Base-by-base conservation (phyloP, 768 basidiomycete species). In the Naematelia encephala region DNA sequence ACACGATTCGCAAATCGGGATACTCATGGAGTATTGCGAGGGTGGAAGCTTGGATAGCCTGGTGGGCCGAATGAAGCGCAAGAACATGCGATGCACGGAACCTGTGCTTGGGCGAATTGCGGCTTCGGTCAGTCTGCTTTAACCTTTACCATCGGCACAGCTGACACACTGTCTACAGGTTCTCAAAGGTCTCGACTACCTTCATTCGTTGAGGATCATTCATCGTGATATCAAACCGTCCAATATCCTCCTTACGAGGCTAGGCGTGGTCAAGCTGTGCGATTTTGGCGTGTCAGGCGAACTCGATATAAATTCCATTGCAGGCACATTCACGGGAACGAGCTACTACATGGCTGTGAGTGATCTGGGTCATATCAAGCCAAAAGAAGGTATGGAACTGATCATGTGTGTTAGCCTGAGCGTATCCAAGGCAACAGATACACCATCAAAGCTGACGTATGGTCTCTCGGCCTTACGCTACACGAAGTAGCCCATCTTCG, bases 151-250 rank as follows among this genome's bases (percentile, higher is more conserved):
- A 22, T 1, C 27, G 16, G 28, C 1, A 49, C 46, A n/a, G n/a
- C n/a, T 16, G 39, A 21, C 4, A 23, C 29, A 51, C 46, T 39
- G 50, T 13, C 29, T 19, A 14, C 29, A 73, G 71, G 71, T 73
- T 3, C 52, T 78, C 22, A 64, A 64, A 23, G 78, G 75, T 1
- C 57, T 78, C 8, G 76, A 77, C 51, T 77, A 78, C 55, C 64
- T 78, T 19, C 78, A 78, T 48, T 72, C 75, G 57, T 59, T 74
- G 23, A 64, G 68, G 45, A 77, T 78, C 61, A 73, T 78, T 21
- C 78, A 78, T 64, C 59, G 78, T 26, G 77, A 78, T 62, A 78
- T 78, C 67, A 78, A 78, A 48, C 78, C 78, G n/a, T 76, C 74
- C 14, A 78, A 78, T 62, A 75, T 78, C 25, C 65, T 78, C 29